Conservation (phyloP, 352 stramenopile genomes). For the Phytophthora hybrid region DNA sequence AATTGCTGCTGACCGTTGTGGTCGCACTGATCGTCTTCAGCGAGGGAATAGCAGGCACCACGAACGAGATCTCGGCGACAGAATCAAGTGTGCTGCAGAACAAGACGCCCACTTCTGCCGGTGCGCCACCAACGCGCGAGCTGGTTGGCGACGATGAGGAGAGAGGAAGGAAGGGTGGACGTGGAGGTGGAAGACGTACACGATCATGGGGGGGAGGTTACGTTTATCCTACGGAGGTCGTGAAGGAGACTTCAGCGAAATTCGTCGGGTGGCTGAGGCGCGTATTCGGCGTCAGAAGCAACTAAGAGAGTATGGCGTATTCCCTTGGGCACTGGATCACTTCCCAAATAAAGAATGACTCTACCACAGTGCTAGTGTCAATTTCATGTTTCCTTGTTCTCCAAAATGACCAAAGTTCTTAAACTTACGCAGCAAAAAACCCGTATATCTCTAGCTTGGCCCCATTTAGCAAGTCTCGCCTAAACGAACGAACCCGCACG, state of each 20-base stretch:
- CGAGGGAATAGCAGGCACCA: background rate
- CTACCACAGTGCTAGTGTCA: no score
- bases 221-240: background rate
- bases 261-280: background rate
- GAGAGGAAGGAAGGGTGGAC: background rate
- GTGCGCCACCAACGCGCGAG: background rate
- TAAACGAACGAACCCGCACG: no score
- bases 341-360: no score
- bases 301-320: no score
- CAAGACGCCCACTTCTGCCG: background rate
- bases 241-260: background rate
- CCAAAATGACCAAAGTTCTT: no score
- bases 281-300: background rate
- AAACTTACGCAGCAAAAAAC: no score
- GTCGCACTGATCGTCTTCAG: background rate
- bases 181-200: background rate
- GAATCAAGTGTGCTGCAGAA: background rate
- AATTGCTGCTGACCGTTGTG: background rate
- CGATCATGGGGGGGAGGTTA: background rate
- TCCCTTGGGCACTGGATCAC: no score
- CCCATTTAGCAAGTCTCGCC: no score
- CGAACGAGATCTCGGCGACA: background rate
- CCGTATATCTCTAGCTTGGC: no score
- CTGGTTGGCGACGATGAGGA: background rate
- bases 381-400: no score